Conservation (phyloP, 768 basidiomycete genomes). For the Podaxis sp. region DNA sequence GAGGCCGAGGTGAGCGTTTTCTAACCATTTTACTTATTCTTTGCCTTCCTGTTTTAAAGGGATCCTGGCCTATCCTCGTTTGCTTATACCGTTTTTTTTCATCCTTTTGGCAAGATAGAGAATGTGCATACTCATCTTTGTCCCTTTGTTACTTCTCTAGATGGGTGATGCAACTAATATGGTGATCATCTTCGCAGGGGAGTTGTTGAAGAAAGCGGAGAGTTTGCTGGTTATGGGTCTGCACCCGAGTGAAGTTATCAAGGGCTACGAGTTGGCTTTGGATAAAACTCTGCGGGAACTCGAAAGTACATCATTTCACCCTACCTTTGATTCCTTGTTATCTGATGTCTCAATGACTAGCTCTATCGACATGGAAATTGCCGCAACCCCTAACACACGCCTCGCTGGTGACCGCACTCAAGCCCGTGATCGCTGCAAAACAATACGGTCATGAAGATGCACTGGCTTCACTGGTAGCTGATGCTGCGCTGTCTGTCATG, state of each 20-base stretch:
- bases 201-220: slow-evolving; percentile 92
- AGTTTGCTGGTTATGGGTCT: slow-evolving; percentile 93
- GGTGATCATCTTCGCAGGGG: slow-evolving; percentile 93
- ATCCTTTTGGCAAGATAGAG: not conserved
- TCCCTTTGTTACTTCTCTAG: slow-evolving; percentile 34
- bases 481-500: slow-evolving; percentile 93
- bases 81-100: not conserved
- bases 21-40: not conserved
- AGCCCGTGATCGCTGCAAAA: slow-evolving; percentile 93
- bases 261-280: slow-evolving; percentile 92
- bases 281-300: slow-evolving; percentile 83
- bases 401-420: slow-evolving; percentile 72
- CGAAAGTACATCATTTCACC: slow-evolving; percentile 63
- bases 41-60: not conserved
- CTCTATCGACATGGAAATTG: slow-evolving; percentile 65
- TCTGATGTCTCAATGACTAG: slow-evolving; percentile 35
- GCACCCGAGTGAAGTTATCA: slow-evolving; percentile 93
- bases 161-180: slow-evolving; percentile 98
- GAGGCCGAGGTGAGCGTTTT: slow-evolving; percentile 76
- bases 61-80: no score
- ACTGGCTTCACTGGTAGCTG: slow-evolving; percentile 81
- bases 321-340: slow-evolving; percentile 3
- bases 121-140: not conserved
- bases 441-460: slow-evolving; percentile 93
- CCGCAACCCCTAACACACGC: slow-evolving; percentile 70